phyloP scores from a whole-genome alignment of 331 rosid species.

The Malus hybrid region DNA sequence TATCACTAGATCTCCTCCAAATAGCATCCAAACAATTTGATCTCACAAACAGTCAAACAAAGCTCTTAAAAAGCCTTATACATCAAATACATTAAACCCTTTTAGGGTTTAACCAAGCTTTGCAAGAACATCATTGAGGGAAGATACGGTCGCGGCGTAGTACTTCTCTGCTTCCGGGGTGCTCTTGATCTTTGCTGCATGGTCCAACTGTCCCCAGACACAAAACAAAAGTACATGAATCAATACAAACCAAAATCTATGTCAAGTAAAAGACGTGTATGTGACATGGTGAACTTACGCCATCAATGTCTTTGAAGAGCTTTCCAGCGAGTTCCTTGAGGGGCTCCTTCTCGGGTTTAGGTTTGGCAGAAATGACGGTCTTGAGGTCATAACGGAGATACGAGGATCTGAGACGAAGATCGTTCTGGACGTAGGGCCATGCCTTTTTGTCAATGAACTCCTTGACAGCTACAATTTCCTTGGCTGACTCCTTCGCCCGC shows the following conservation, averaged over 20 bases:
- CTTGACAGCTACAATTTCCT: constrained; percentile 74
- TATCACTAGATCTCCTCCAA: constrained; percentile 22
- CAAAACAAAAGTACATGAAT: background rate
- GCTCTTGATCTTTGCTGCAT: constrained; percentile 94
- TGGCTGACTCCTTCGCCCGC: constrained; percentile 89
- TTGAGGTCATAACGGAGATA: constrained; percentile 87
- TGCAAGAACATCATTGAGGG: constrained; percentile 70
- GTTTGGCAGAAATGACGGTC: constrained; percentile 63
- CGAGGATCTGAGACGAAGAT: constrained; percentile 59
- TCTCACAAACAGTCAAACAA: constrained; percentile 33
- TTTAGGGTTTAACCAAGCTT: constrained; percentile 57
- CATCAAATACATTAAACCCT: constrained; percentile 24
- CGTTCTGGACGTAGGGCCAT: constrained; percentile 90
- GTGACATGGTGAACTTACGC: constrained; percentile 37
- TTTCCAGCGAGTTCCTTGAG: constrained; percentile 78
- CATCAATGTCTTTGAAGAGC: constrained; percentile 67
- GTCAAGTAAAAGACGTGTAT: background rate
- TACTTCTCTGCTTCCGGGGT: constrained; percentile 80
- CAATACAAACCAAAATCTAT: background rate
- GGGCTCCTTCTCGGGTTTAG: constrained; percentile 66
- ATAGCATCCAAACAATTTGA: constrained; percentile 31
- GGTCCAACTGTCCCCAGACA: constrained; percentile 57
- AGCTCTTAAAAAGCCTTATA: constrained; percentile 23
- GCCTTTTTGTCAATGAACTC: constrained; percentile 74
- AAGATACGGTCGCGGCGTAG: constrained; percentile 65